These are phyloP conservation scores for Barbarea vulgaris DNA, from an alignment of 345 rosid genomes.

Conservation along the genomic window DNA sequence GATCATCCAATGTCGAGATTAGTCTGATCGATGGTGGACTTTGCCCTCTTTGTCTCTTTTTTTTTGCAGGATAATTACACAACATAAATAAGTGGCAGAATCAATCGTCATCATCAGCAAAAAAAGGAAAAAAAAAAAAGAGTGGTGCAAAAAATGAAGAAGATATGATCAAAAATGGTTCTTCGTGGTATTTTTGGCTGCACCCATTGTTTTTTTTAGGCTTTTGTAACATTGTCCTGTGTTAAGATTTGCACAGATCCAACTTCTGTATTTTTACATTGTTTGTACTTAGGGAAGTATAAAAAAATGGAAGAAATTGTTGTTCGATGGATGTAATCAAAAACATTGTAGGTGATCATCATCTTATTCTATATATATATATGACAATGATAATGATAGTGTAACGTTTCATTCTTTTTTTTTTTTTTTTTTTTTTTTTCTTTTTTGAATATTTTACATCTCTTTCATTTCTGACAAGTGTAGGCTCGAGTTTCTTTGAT, in stretches of 20 bases:
- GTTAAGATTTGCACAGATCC: constrained; percentile 35
- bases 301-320: constrained; percentile 20
- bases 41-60: constrained; percentile 12
- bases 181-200: constrained; percentile 33
- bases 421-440: neutral
- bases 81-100: constrained; percentile 37
- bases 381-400: constrained; percentile 33
- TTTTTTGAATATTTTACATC: neutral
- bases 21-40: constrained; percentile 34
- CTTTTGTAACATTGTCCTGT: constrained; percentile 28
- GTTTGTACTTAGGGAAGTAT: constrained; percentile 37
- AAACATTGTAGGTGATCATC: constrained; percentile 17
- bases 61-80: constrained; percentile 40
- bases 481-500: constrained; percentile 6
- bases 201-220: constrained; percentile 22
- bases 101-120: neutral
- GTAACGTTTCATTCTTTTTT: constrained; percentile 8
- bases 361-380: constrained; percentile 3
- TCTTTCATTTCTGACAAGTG: constrained; percentile 14
- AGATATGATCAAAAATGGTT: constrained; percentile 34
- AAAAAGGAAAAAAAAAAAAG: neutral
- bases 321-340: constrained; percentile 36
- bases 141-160: constrained; percentile 32
- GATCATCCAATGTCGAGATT: constrained; percentile 17
- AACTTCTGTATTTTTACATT: constrained; percentile 38